phyloP scores from a whole-genome alignment of 1,284 basidiomycete genomes.

The Leccinum ponderosum region DNA sequence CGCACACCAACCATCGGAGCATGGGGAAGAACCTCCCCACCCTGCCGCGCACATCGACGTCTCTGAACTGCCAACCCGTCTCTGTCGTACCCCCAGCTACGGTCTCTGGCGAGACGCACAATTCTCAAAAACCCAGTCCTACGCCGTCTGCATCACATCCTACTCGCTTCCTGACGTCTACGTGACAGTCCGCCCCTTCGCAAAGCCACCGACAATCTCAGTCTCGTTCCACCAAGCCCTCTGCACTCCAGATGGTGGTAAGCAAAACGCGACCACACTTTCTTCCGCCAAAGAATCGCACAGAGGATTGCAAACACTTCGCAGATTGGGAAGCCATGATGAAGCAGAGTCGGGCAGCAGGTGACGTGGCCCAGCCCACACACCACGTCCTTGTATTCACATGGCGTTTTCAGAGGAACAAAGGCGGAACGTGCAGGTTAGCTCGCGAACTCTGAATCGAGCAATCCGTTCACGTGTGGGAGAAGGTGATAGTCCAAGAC shows the following conservation, averaged over 20 bases:
- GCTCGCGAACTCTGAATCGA: constrained; percentile 71
- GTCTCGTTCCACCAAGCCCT: constrained; percentile 61
- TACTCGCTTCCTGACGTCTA: constrained; percentile 13
- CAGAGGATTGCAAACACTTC: constrained; percentile 84
- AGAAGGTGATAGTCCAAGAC: constrained; percentile 78
- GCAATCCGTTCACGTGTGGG: constrained; percentile 72
- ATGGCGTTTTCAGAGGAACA: constrained; percentile 56
- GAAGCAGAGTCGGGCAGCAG: constrained; percentile 72
- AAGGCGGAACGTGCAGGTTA: constrained; percentile 59
- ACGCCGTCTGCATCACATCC: constrained; percentile 4
- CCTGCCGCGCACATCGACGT: constrained; percentile 50
- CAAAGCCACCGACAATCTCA: constrained; percentile 46
- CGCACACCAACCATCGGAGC: background rate
- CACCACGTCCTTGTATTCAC: constrained; percentile 10
- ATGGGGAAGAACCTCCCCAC: constrained; percentile 14
- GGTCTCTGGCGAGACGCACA: background rate
- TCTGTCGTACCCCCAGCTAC: constrained; percentile 15
- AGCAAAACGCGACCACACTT: constrained; percentile 80
- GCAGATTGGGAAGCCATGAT: constrained; percentile 94
- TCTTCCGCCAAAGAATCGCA: constrained; percentile 82
- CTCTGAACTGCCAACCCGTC: constrained; percentile 32
- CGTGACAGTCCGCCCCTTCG: background rate
- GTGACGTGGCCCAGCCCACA: constrained; percentile 41
- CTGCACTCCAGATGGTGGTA: constrained; percentile 69
- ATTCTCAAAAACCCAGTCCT: constrained; percentile 4